These are phyloP conservation scores for Staphylotrichum tortipilum DNA, from an alignment of 495 filamentous ascomycete genomes.

Conservation along the genomic window DNA sequence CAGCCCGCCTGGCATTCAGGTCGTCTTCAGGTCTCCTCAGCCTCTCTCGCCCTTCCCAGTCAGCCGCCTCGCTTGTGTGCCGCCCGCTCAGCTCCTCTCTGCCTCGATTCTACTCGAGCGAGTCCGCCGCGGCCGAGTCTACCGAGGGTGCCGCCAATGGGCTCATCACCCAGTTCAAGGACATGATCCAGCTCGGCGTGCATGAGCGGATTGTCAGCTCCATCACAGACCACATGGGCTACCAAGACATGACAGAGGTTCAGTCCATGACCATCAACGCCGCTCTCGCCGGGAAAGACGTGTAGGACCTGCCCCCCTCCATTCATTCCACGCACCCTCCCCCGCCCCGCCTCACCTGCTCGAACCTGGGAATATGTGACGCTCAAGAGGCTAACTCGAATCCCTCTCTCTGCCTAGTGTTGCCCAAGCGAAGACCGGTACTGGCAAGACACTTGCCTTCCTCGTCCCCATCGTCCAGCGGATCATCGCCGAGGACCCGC, in stretches of 20 bases:
- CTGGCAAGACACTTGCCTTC: slow-evolving; percentile 81
- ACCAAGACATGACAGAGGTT: slow-evolving; percentile 88
- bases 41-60: slow-evolving; percentile 9
- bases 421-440: slow-evolving; percentile 81
- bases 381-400: too few relatives aligned
- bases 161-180: slow-evolving; percentile 56
- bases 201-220: slow-evolving; percentile 54
- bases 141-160: slow-evolving; percentile 7
- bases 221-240: slow-evolving; percentile 63
- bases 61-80: slow-evolving; percentile 3
- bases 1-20: slow-evolving; percentile 21
- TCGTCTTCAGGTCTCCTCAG: slow-evolving; percentile 11
- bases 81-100: slow-evolving; percentile 16
- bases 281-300: slow-evolving; percentile 66
- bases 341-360: too few relatives aligned
- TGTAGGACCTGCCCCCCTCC: slow-evolving; percentile 53
- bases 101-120: slow-evolving; percentile 32
- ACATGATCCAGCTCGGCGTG: slow-evolving; percentile 56
- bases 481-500: slow-evolving; percentile 53
- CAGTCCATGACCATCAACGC: slow-evolving; percentile 74
- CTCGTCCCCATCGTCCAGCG: slow-evolving; percentile 67
- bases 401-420: slow-evolving; percentile 50
- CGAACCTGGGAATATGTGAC: too few relatives aligned
- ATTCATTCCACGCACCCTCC: too few relatives aligned
- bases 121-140: slow-evolving; percentile 19